These are phyloP conservation scores for Allomyces arbusculus DNA, from an alignment of 192 early-diverging fungal genomes.

Conservation along the genomic window DNA sequence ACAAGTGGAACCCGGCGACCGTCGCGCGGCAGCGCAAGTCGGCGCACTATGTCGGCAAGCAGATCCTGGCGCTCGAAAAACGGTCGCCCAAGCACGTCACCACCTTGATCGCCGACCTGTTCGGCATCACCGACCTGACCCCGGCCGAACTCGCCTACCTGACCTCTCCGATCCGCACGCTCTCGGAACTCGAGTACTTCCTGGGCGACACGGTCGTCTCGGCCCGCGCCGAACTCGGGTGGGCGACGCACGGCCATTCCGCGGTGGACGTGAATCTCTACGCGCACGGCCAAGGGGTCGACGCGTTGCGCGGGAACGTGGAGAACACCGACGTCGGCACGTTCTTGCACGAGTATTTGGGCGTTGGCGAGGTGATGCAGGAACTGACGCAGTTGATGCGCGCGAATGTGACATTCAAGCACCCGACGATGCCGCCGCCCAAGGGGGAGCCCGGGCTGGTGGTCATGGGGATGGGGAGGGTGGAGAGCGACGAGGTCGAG, in stretches of 20 bases:
- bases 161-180: constrained; percentile 9
- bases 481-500: too few relatives aligned
- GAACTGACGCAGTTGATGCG: neutral
- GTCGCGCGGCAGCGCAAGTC: constrained; percentile 49
- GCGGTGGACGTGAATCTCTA: constrained; percentile 91
- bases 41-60: constrained; percentile 25
- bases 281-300: constrained; percentile 44
- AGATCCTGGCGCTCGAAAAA: constrained; percentile 16
- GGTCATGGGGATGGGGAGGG: neutral
- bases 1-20: constrained; percentile 60
- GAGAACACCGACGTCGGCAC: constrained; percentile 43
- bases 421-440: neutral
- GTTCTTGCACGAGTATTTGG: neutral
- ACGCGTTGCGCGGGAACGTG: constrained; percentile 51
- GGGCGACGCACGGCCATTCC: constrained; percentile 82
- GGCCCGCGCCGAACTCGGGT: constrained; percentile 9
- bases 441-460: neutral
- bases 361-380: neutral
- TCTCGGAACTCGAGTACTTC: constrained; percentile 19
- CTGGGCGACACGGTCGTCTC: constrained; percentile 25
- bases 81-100: constrained; percentile 11
- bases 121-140: constrained; percentile 51
- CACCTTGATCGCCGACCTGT: constrained; percentile 39
- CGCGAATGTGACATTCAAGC: neutral
- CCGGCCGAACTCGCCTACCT: constrained; percentile 35